Evolutionary conservation across 2,329 filamentous ascomycete genomes (phyloP), one percentile per base, ranked within the genome.

Genomic region (Aureobasidium sp.): DNA sequence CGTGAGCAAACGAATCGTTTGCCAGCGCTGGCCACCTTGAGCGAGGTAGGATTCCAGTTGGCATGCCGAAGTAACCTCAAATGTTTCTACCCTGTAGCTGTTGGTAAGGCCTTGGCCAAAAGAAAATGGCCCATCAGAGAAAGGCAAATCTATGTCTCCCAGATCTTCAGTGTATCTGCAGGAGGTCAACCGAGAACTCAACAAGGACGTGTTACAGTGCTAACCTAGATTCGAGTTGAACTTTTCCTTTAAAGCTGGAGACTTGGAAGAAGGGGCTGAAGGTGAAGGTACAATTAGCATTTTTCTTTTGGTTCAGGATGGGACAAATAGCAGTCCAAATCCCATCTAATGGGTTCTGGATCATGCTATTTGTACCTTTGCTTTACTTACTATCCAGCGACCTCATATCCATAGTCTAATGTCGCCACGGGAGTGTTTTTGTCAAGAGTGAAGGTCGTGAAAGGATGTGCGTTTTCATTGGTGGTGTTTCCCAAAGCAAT

Each of bases 1-100:
- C 0, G 72, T 75, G 20, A 78, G 65, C 0, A 78, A 67, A 2
- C 68, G 68, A 27, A 77, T 66, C 0, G 73, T 71, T 62, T 77
- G 70, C 76, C 76, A 79, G 64, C 73, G 66, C 64, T 76, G 74
- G 0, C 74, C 75, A 4, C 76, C 77, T 65, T 78, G 76, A 0
- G 77, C 61, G 41, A 78, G 71, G 22, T 69, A 74, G 1, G 71
- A 73, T 8, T 72, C 61, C 0, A 71, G 25, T 2, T 64, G 58
- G 2, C 76, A 75, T 1, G 57, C 11, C 0, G 62, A 47, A 0
- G 71, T 74, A n/a, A 77, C 41, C 12, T 76, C 70, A 63, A 77
- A 74, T 0, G 75, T 77, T 61, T 78, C 75, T 3, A 72, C 67
- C 2, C 76, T 71, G 61, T 74, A 77, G 1, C 68, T 70, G 59